phyloP scores from a whole-genome alignment of 164 flowering plant genomes.

The Pachysandra terminalis region DNA sequence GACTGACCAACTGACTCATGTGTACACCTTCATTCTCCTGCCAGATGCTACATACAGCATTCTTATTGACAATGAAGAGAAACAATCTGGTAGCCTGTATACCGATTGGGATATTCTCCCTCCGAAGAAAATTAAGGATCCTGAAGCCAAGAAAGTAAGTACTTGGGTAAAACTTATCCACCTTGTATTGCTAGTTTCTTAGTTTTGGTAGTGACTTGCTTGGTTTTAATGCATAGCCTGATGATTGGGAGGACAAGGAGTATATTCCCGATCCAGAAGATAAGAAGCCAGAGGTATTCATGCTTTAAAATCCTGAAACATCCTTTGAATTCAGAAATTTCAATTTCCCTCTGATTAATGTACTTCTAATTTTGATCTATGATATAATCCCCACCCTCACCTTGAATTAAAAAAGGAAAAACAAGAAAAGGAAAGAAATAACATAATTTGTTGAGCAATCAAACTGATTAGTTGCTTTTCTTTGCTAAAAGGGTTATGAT shows the following conservation, averaged over 20 bases:
- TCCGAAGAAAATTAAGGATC: slow-evolving; percentile 87
- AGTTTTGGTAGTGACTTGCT: background rate
- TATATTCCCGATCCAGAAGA: slow-evolving; percentile 90
- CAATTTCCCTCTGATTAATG: background rate
- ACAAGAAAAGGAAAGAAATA: too few relatives aligned
- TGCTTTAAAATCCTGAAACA: background rate
- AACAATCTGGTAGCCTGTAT: slow-evolving; percentile 80
- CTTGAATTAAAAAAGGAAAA: too few relatives aligned
- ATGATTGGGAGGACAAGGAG: slow-evolving; percentile 96
- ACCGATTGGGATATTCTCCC: slow-evolving; percentile 88
- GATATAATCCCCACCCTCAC: too few relatives aligned
- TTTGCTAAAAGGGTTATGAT: slow-evolving; percentile 67
- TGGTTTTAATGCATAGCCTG: slow-evolving; percentile 52
- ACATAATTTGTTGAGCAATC: background rate
- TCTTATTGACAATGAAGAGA: slow-evolving; percentile 83
- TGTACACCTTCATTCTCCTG: slow-evolving; percentile 76
- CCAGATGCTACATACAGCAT: slow-evolving; percentile 96
- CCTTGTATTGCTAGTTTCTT: background rate
- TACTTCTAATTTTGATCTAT: too few relatives aligned
- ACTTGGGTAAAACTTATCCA: background rate
- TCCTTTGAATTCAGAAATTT: background rate
- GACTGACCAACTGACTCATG: slow-evolving; percentile 91
- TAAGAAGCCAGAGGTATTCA: slow-evolving; percentile 77
- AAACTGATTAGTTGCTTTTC: background rate
- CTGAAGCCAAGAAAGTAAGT: slow-evolving; percentile 87